phyloP scores from a whole-genome alignment of 192 early-diverging fungal species.

The Ambispora gerdemannii region DNA sequence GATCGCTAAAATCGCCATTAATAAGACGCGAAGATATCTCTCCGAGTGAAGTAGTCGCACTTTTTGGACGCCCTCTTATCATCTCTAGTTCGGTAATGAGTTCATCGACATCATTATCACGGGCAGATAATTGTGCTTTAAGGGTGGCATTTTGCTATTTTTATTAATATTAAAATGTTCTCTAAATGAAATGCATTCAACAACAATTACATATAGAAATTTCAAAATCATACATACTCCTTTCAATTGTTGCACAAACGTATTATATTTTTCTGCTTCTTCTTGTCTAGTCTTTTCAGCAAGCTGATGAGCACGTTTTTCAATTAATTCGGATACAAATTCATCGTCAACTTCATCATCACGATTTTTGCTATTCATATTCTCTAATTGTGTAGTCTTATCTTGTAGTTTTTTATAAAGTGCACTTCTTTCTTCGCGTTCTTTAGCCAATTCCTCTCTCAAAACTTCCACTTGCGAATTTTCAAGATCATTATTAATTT shows the following conservation, averaged over 20 bases:
- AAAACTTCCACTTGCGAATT: background rate
- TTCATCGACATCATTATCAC: constrained; percentile 14
- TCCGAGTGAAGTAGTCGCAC: background rate
- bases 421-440: constrained; percentile 8
- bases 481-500: constrained; percentile 1
- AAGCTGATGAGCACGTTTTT: background rate
- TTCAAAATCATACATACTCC: background rate
- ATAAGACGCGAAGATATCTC: constrained; percentile 22
- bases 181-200: background rate
- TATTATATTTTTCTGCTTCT: constrained; percentile 14
- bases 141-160: constrained; percentile 23
- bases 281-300: constrained; percentile 16
- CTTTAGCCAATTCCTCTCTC: constrained; percentile 6
- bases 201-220: background rate
- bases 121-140: constrained; percentile 15
- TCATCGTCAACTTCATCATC: background rate
- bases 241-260: constrained; percentile 9
- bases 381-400: too few species aligned
- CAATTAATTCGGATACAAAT: too few species aligned
- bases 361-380: too few species aligned
- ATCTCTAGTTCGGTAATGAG: constrained; percentile 14
- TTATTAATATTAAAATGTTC: background rate
- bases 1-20: constrained; percentile 29
- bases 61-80: constrained; percentile 21
- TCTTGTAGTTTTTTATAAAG: too few species aligned